A percentile compares a stretch with the other conserved stretches of the same genome.
Conservation (phyloP, 805 yeast genomes). For the Spathaspora girioi region DNA sequence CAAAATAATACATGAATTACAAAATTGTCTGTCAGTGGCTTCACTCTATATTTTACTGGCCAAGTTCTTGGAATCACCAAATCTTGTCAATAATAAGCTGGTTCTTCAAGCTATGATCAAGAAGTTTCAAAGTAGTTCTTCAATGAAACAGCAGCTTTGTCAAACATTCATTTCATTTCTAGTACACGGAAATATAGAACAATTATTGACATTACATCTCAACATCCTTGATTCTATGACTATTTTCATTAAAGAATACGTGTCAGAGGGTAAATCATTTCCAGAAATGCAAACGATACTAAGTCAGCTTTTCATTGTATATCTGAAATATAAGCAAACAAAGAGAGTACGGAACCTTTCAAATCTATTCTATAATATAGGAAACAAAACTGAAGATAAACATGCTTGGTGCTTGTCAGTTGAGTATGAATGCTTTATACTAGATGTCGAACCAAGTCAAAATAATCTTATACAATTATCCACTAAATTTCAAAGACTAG, state of each 20-base stretch:
- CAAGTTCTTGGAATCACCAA: background rate
- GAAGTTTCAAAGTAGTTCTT: background rate
- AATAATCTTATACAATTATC: constrained; percentile 1
- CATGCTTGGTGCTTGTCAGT: constrained; percentile 19
- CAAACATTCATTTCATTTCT: background rate
- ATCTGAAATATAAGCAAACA: constrained; percentile 19
- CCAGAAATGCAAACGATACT: background rate
- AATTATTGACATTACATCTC: background rate
- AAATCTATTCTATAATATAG: constrained; percentile 41
- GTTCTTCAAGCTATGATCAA: constrained; percentile 3
- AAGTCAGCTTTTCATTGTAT: background rate
- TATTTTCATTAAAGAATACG: background rate
- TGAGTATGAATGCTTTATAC: constrained; percentile 25
- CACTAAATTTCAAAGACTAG: background rate
- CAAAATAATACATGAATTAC: background rate
- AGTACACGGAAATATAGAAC: background rate
- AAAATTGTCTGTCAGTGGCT: background rate
- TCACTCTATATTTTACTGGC: background rate
- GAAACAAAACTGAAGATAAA: constrained; percentile 16
- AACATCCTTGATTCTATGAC: constrained; percentile 3
- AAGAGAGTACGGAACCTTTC: constrained; percentile 46
- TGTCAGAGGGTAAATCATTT: background rate
- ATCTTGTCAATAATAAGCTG: background rate
- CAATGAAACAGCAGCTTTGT: background rate
- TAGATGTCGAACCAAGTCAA: constrained; percentile 4